Base-by-base conservation (phyloP, 495 filamentous ascomycete species). In the Bathelium albidoporum region DNA sequence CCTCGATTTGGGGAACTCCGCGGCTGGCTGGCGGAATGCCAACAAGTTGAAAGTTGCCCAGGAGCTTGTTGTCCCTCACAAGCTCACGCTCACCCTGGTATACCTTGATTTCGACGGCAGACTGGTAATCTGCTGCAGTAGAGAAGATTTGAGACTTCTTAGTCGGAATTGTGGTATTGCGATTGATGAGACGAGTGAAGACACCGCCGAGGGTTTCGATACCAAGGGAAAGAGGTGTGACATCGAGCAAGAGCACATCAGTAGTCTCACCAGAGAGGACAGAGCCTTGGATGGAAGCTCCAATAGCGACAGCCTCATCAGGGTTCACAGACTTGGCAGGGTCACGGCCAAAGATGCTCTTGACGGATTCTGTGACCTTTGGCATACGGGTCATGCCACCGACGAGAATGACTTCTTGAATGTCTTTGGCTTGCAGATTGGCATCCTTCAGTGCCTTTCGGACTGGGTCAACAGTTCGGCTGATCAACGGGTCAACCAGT, bases 381-480 rank as follows among this genome's bases (percentile, higher is more conserved):
- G 94, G 94, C 94, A 98, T 98, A 81, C 94, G 95, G 68, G 95
- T 97, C 94, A 97, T 97, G 79, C 94, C 94, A 85, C 94, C 94
- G 62, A 98, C 94, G 29, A 98, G 87, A 75, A 98, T 97, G 70
- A 98, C 90, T 73, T 98, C 94, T 80, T 98, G 91, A 77, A 98
- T 95, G 62, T 98, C 95, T 78, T 89, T 91, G 66, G 94, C 85
- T 79, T 91, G 84, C 53, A 98, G 85, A 75, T 87, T 87, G 74
- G 94, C 95, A 77, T 98, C 94, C 85, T 97, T 97, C 31, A 98
- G 81, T 34, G 94, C 94, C 84, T 97, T 97, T 74, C 91, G 89
- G 65, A 96, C 93, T 59, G 94, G 94, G 68, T 96, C 94, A 64
- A 91, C 79, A 64, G 91, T 96, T 69, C 85, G 85, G 73, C 73